Conservation (phyloP, 352 stramenopile species). For the Pythium phragmiticola region DNA sequence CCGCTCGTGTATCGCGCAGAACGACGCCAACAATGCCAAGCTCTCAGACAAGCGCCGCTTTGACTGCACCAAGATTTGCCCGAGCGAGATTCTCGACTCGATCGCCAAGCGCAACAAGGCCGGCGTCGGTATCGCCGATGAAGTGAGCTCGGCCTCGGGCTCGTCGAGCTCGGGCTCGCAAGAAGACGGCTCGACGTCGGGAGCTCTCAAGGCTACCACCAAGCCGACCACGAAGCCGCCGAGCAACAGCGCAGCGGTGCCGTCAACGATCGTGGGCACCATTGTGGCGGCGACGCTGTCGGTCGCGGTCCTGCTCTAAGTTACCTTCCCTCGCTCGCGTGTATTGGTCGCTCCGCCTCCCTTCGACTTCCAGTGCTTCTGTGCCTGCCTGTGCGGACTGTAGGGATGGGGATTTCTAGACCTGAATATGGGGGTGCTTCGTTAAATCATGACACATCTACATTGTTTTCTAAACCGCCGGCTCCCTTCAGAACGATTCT, state of each 20-base stretch:
- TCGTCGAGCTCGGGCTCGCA: conserved; percentile 29
- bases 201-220: neutral
- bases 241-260: conserved; percentile 6
- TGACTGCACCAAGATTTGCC: conserved; percentile 75
- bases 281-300: conserved; percentile 22
- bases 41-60: conserved; percentile 61
- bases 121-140: conserved; percentile 59
- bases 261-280: conserved; percentile 6
- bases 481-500: no score
- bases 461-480: no score
- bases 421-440: no score
- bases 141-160: conserved; percentile 32
- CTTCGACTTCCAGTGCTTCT: no score
- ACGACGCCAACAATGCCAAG: conserved; percentile 54
- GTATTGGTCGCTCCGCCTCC: neutral
- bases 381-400: neutral
- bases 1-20: conserved; percentile 77
- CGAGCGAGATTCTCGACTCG: conserved; percentile 60
- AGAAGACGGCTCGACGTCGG: conserved; percentile 7
- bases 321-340: neutral
- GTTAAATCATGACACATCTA: no score
- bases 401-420: neutral
- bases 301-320: conserved; percentile 19
- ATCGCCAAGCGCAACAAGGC: conserved; percentile 54
- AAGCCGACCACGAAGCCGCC: conserved; percentile 7